Conservation (phyloP, 305 asterid genomes). For the Fraxinus velutina region DNA sequence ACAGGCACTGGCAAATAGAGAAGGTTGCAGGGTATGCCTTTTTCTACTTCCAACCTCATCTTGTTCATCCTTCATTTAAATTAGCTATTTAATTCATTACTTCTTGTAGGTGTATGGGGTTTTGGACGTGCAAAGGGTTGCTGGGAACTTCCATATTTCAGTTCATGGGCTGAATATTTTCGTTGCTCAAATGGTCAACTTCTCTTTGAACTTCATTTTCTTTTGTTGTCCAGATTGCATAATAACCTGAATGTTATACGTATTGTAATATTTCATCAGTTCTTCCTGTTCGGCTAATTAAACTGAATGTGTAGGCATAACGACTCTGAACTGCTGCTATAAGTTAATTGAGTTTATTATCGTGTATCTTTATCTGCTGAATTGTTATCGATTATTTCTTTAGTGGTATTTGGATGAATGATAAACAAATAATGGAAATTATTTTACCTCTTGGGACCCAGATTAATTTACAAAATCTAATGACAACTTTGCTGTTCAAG, state of each 20-base stretch:
- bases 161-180: conserved; percentile 90
- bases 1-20: conserved; percentile 76
- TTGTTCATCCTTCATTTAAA: conserved; percentile 14
- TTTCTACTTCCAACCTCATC: conserved; percentile 18
- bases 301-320: not conserved
- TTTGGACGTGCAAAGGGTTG: conserved; percentile 96
- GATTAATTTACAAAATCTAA: not conserved
- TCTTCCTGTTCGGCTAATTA: not conserved
- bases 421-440: not conserved
- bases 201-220: conserved; percentile 18
- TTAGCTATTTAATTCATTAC: conserved; percentile 19
- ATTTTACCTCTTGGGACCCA: not conserved
- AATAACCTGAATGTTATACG: not conserved
- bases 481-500: not conserved
- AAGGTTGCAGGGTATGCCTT: conserved; percentile 88
- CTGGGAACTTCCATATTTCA: conserved; percentile 97
- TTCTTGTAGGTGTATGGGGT: conserved; percentile 79
- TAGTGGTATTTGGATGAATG: not conserved
- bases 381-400: not conserved
- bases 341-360: not conserved
- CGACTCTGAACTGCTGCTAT: not conserved
- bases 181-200: conserved; percentile 84
- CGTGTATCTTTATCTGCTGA: not conserved
- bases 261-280: not conserved
- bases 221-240: conserved; percentile 2